phyloP scores from a whole-genome alignment of 331 rosid species.

The Cydonia oblonga region DNA sequence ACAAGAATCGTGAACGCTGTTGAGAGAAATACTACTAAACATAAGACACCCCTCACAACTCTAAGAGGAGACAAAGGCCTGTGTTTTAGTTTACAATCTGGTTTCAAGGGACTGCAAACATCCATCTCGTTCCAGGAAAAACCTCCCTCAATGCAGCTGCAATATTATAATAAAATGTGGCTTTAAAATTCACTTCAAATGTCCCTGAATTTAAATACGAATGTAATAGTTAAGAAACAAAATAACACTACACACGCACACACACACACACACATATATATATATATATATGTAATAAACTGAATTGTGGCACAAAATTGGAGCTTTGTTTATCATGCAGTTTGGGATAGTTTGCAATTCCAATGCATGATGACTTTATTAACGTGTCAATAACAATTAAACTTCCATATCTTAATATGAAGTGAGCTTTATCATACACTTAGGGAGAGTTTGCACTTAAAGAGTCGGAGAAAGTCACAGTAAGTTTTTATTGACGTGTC shows the following conservation, averaged over 20 bases:
- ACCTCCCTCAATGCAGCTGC: conserved; percentile 40
- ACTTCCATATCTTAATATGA: no score
- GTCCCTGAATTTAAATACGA: neutral
- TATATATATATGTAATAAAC: neutral
- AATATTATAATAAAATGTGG: conserved; percentile 12
- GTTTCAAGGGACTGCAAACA: conserved; percentile 27
- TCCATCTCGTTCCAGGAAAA: conserved; percentile 58
- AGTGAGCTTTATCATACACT: no score
- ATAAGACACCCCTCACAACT: conserved; percentile 60
- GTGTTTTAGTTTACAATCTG: conserved; percentile 40
- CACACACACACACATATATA: no score
- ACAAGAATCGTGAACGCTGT: conserved; percentile 70
- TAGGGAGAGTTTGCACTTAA: no score
- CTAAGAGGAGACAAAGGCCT: conserved; percentile 59
- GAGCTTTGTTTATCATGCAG: neutral
- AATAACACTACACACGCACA: neutral
- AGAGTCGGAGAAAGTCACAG: no score
- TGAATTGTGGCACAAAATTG: neutral
- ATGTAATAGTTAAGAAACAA: neutral
- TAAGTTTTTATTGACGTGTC: neutral
- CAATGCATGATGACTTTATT: neutral
- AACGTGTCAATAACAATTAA: no score
- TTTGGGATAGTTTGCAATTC: no score
- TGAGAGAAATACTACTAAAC: conserved; percentile 71
- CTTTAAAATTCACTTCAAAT: neutral